Base-by-base conservation (phyloP, 352 stramenopile genomes). In the Globisporangium heterothallicum region DNA sequence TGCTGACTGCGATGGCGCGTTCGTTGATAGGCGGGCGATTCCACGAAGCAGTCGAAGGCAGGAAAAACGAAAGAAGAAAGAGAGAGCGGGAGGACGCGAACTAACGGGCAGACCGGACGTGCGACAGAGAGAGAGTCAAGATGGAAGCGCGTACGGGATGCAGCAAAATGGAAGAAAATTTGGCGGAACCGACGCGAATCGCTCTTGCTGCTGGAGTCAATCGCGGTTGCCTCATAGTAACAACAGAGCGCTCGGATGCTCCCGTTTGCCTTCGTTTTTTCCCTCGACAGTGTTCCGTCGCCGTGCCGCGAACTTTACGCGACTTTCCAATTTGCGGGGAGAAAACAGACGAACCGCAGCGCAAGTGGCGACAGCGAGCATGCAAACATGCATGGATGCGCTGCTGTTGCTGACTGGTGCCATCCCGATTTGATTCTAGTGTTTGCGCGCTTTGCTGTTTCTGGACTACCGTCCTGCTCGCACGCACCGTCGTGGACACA, bases 281-380 rank as follows among this genome's bases (percentile, higher is more conserved):
- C 19, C 32, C n/a, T 6, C n/a, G 12, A 16, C 14, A 14, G 21
- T 22, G 47, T 54, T 54, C 47, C 35, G 47, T 54, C 47, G 47
- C 47, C 2, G 47, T 54, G 47, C 47, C 47, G 47, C 38, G 47
- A 54, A 54, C 16, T 46, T 45, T 45, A 46, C 47, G 19, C 47
- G 47, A 45, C 47, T 54, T 54, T 54, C 47, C 34, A 54, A 36
- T 36, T 13, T 36, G 7, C 7, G 30, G 30, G 7, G 30, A 36
- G 30, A 36, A 7, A 36, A 13, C 7, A 7, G 30, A 36, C 21
- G 14, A 34, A 34, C 5, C 24, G 13, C 13, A 21, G 6, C 25
- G n/a, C n/a, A n/a, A n/a, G n/a, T n/a, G n/a, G n/a, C n/a, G n/a
- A n/a, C n/a, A n/a, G n/a, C n/a, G n/a, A n/a, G n/a, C n/a, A n/a